These are phyloP conservation scores for Chytriomyces sp. DNA, from an alignment of 192 early-diverging fungal genomes.

Conservation along the genomic window DNA sequence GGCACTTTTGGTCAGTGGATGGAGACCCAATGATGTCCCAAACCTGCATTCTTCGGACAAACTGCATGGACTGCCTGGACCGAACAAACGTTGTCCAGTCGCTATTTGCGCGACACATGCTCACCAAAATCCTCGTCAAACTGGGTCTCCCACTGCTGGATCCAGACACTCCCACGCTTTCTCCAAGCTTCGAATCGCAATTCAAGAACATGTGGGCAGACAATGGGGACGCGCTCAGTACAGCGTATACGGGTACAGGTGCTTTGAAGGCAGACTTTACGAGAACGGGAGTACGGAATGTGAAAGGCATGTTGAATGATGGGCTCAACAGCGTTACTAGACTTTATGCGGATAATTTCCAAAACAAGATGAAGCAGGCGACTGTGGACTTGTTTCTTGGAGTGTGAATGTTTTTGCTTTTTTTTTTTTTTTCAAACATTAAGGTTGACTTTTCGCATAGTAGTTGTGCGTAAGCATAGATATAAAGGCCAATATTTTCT, in stretches of 20 bases:
- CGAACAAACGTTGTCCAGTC: constrained; percentile 98
- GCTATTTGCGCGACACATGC: constrained; percentile 75
- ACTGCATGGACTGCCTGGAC: constrained; percentile 99
- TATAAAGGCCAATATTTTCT: too few relatives aligned
- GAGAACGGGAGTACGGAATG: constrained; percentile 87
- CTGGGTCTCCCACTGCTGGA: background rate
- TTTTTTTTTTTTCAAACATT: too few relatives aligned
- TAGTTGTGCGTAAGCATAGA: too few relatives aligned
- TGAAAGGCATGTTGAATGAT: constrained; percentile 82
- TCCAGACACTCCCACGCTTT: constrained; percentile 6
- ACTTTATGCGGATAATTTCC: constrained; percentile 92
- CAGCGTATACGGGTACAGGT: constrained; percentile 92
- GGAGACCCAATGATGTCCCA: constrained; percentile 54
- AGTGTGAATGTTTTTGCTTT: background rate
- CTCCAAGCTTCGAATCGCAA: constrained; percentile 59
- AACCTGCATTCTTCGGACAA: constrained; percentile 84
- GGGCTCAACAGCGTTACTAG: constrained; percentile 78
- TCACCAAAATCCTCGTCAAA: constrained; percentile 42
- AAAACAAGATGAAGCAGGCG: constrained; percentile 86
- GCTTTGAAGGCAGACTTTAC: constrained; percentile 98
- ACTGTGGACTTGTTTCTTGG: constrained; percentile 24
- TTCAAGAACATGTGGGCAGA: constrained; percentile 98
- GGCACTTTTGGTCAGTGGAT: constrained; percentile 56
- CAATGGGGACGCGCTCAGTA: constrained; percentile 91
- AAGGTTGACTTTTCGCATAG: too few relatives aligned